Conservation (phyloP, 179 eudicot genomes). For the Beta lomatogona region DNA sequence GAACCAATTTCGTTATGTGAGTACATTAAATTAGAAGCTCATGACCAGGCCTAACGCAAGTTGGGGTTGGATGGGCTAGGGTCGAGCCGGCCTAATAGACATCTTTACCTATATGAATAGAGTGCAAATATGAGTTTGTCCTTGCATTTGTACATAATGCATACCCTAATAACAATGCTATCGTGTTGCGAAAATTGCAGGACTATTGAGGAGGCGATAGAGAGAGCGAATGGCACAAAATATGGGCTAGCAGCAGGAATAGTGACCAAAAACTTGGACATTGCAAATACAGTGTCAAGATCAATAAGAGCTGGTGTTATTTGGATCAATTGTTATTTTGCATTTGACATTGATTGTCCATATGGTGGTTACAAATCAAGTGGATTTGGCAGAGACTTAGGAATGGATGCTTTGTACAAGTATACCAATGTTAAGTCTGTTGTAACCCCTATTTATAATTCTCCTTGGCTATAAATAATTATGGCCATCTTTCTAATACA, state of each 20-base stretch:
- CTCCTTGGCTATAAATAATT: constrained; percentile 72
- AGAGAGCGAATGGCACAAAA: constrained; percentile 62
- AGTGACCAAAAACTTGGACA: constrained; percentile 70
- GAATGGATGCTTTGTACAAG: constrained; percentile 61
- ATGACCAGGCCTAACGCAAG: too few species aligned
- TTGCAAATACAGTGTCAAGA: constrained; percentile 80
- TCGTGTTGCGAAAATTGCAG: constrained; percentile 28
- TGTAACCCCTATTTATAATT: constrained; percentile 67
- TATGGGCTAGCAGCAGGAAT: constrained; percentile 85
- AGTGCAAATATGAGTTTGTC: too few species aligned
- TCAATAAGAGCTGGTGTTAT: constrained; percentile 71
- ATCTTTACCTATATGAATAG: too few species aligned
- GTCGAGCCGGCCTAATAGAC: too few species aligned
- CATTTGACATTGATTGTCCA: constrained; percentile 62
- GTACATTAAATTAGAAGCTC: too few species aligned
- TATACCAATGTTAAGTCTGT: constrained; percentile 67
- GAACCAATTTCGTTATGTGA: too few species aligned
- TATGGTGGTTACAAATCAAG: constrained; percentile 88
- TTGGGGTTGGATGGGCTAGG: too few species aligned
- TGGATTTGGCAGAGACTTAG: constrained; percentile 74
- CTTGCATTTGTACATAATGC: background rate
- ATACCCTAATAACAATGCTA: too few species aligned
- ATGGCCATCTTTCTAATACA: background rate
- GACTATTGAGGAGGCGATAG: constrained; percentile 70
- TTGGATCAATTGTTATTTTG: constrained; percentile 84